Evolutionary conservation across 164 flowering plant genomes (phyloP).

Genomic region (Kingdonia uniflora): DNA sequence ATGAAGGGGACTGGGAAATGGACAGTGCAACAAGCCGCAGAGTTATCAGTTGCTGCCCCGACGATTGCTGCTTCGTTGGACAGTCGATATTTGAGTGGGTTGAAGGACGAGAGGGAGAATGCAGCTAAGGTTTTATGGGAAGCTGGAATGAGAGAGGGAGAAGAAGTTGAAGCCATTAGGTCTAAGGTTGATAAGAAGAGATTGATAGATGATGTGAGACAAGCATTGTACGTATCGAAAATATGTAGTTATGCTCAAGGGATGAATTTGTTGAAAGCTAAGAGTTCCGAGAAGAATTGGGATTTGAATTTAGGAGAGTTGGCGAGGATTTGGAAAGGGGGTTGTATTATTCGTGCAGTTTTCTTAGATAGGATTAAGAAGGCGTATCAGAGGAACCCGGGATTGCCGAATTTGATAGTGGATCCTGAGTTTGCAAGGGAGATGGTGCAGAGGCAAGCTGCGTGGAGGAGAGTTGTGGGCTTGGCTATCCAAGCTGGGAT

Average conservation of each 20-base stretch:
- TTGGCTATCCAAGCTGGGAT: constrained; percentile 58
- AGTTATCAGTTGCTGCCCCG: constrained; percentile 64
- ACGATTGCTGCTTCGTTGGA: constrained; percentile 61
- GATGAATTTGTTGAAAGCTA: constrained; percentile 70
- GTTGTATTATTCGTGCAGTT: constrained; percentile 63
- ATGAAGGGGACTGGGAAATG: constrained; percentile 86
- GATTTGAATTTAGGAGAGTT: constrained; percentile 58
- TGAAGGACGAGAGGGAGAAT: constrained; percentile 58
- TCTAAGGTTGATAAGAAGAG: constrained; percentile 34
- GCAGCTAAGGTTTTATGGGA: constrained; percentile 46
- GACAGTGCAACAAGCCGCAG: constrained; percentile 86
- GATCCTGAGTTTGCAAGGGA: constrained; percentile 72
- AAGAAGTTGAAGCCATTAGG: too few relatives aligned
- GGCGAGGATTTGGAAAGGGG: constrained; percentile 82
- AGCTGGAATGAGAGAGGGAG: constrained; percentile 12
- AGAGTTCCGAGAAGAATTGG: constrained; percentile 70
- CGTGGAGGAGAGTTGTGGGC: constrained; percentile 66
- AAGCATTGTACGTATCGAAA: constrained; percentile 67
- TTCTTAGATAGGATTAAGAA: constrained; percentile 65
- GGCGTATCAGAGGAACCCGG: constrained; percentile 63
- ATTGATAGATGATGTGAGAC: constrained; percentile 62
- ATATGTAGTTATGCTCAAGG: constrained; percentile 81
- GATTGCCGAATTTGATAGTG: constrained; percentile 57
- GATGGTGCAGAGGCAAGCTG: constrained; percentile 50
- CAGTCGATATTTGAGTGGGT: constrained; percentile 56